Percentiles rank a stretch among this genome's conserved stretches.
These are phyloP conservation scores for Brassica juncea DNA, from an alignment of 345 rosid species.

Conservation along the genomic window DNA sequence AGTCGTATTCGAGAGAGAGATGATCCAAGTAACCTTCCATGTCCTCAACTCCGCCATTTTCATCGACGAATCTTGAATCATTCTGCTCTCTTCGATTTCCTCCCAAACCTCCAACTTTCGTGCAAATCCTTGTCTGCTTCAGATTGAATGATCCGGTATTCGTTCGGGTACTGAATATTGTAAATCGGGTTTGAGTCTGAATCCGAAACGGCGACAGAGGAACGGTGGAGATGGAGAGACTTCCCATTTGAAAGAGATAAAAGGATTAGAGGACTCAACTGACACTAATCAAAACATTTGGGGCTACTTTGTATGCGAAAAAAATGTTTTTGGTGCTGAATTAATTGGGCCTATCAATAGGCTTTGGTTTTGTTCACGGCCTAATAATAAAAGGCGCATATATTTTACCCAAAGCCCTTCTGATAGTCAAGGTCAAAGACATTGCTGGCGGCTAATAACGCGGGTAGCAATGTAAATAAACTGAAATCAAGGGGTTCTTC, in stretches of 20 bases:
- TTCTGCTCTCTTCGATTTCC: constrained; percentile 47
- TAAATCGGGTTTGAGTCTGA: constrained; percentile 8
- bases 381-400: neutral
- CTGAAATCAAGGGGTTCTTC: neutral
- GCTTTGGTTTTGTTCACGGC: neutral
- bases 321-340: neutral
- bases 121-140: constrained; percentile 26
- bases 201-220: constrained; percentile 23
- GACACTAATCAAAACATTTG: constrained; percentile 8
- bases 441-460: constrained; percentile 38
- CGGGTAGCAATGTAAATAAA: constrained; percentile 24
- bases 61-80: constrained; percentile 61
- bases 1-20: constrained; percentile 91
- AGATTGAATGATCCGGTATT: neutral
- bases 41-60: constrained; percentile 68
- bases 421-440: neutral
- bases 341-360: neutral
- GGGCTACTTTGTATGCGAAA: neutral
- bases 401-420: neutral
- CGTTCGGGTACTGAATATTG: constrained; percentile 10
- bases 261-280: constrained; percentile 32
- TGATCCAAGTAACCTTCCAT: constrained; percentile 87
- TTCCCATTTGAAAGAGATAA: constrained; percentile 29
- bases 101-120: constrained; percentile 43
- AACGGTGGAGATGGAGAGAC: constrained; percentile 35